A percentile compares a stretch with the other conserved stretches of the same genome.
phyloP scores from a whole-genome alignment of 2,329 filamentous ascomycete genomes.

The Didymella exigua region DNA sequence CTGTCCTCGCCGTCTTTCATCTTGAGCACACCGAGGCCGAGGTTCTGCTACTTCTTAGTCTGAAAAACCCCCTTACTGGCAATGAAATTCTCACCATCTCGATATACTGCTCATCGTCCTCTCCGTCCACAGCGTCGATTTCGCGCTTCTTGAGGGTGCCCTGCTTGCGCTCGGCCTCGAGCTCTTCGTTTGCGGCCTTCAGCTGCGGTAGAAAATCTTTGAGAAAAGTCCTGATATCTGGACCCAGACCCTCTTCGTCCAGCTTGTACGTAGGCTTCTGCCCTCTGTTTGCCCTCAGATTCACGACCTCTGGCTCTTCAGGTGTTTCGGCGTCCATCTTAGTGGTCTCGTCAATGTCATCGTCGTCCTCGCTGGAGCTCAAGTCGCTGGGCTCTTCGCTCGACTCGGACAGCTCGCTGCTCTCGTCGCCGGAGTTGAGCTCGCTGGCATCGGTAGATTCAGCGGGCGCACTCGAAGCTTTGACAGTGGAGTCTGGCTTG shows the following conservation, averaged over 20 bases:
- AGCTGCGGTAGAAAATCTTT: constrained; percentile 52
- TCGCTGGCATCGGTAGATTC: constrained; percentile 30
- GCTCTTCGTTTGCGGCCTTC: constrained; percentile 51
- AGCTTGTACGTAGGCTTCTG: constrained; percentile 43
- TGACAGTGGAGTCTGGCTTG: constrained; percentile 23
- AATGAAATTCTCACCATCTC: constrained; percentile 45
- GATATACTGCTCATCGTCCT: constrained; percentile 43
- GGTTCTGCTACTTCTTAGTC: constrained; percentile 34
- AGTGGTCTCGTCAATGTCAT: constrained; percentile 26
- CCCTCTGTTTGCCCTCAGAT: constrained; percentile 38
- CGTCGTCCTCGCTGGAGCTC: constrained; percentile 38
- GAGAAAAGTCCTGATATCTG: constrained; percentile 45
- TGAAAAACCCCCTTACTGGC: not conserved
- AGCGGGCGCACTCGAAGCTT: constrained; percentile 24
- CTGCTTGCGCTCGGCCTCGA: constrained; percentile 48
- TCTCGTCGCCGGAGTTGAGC: constrained; percentile 30
- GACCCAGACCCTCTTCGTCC: constrained; percentile 28
- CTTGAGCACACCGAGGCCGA: constrained; percentile 56
- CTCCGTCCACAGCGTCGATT: constrained; percentile 45
- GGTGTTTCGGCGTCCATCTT: constrained; percentile 10
- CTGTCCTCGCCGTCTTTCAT: constrained; percentile 38
- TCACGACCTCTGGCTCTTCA: constrained; percentile 28
- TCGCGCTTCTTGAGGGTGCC: constrained; percentile 47
- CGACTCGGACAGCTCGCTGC: constrained; percentile 42
- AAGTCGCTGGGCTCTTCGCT: constrained; percentile 48